Conservation (phyloP, 2,329 filamentous ascomycete genomes). For the Bipolaris sorokiniana region DNA sequence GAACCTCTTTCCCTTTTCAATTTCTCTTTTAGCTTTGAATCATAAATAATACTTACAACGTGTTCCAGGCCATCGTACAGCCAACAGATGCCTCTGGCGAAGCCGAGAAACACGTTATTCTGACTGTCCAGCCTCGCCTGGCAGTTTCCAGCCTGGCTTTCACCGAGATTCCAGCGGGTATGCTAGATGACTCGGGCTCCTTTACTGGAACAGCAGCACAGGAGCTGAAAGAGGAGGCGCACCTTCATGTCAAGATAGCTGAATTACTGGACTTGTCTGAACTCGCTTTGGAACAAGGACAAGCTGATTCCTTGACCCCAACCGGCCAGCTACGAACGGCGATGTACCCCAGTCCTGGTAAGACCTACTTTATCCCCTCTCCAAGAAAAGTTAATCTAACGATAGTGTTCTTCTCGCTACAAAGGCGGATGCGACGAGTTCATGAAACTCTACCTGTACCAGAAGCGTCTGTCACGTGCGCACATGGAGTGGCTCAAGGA, state of each 20-base stretch:
- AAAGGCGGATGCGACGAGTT: conserved; percentile 65
- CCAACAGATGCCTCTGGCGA: conserved; percentile 55
- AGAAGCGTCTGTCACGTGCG: conserved; percentile 57
- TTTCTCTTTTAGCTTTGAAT: too few relatives aligned
- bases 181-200: conserved; percentile 62
- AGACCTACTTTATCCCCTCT: not conserved
- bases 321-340: not conserved
- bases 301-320: not conserved
- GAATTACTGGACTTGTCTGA: conserved; percentile 63
- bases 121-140: conserved; percentile 64
- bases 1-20: not conserved
- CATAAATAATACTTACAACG: too few relatives aligned
- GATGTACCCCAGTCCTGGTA: conserved; percentile 7
- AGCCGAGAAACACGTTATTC: conserved; percentile 51
- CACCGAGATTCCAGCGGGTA: conserved; percentile 64
- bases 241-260: conserved; percentile 56
- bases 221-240: conserved; percentile 65
- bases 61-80: conserved; percentile 59
- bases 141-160: conserved; percentile 62
- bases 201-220: conserved; percentile 62
- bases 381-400: conserved; percentile 52
- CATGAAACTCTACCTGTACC: conserved; percentile 62
- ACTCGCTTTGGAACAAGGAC: conserved; percentile 49
- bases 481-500: conserved; percentile 60
- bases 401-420: conserved; percentile 49